Evolutionary conservation across 129 eudicot genomes (phyloP).

Genomic region (Chrysanthemum lavandulifolium): DNA sequence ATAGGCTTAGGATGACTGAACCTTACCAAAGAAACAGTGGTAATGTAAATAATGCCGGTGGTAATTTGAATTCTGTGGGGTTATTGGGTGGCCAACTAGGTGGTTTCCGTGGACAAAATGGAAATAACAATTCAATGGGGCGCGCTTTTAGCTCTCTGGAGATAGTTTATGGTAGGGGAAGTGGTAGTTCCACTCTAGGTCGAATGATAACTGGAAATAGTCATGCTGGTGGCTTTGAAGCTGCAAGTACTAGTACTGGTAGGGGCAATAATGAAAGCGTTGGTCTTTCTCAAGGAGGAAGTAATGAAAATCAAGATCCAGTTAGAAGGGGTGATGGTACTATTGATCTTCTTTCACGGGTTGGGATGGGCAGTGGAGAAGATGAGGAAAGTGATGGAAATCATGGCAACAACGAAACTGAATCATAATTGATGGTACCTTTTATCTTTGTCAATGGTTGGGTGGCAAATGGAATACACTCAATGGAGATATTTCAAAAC

Average conservation of each 20-base stretch:
- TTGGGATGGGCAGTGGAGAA: constrained; percentile 16
- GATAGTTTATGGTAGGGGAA: background rate
- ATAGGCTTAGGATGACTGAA: background rate
- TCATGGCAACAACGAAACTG: background rate
- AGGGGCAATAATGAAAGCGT: constrained; percentile 2
- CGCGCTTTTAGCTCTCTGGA: background rate
- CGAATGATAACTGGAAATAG: background rate
- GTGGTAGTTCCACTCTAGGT: constrained; percentile 6
- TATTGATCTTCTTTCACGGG: constrained; percentile 25
- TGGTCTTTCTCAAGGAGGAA: constrained; percentile 16
- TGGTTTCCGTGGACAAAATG: background rate
- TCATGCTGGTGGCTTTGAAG: background rate
- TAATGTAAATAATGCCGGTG: background rate
- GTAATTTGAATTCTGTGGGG: constrained; percentile 4
- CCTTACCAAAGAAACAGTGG: background rate
- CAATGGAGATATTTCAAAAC: background rate
- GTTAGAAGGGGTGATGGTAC: constrained; percentile 22
- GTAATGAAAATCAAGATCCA: background rate
- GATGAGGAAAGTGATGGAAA: constrained; percentile 7
- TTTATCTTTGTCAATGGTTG: constrained; percentile 12
- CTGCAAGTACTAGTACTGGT: background rate
- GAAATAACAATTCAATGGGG: constrained; percentile 4
- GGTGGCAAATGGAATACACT: background rate
- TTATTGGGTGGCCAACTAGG: background rate
- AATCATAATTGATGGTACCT: constrained; percentile 8